phyloP scores from a whole-genome alignment of 2,329 filamentous ascomycete genomes.

The Arachnomyces sp. region DNA sequence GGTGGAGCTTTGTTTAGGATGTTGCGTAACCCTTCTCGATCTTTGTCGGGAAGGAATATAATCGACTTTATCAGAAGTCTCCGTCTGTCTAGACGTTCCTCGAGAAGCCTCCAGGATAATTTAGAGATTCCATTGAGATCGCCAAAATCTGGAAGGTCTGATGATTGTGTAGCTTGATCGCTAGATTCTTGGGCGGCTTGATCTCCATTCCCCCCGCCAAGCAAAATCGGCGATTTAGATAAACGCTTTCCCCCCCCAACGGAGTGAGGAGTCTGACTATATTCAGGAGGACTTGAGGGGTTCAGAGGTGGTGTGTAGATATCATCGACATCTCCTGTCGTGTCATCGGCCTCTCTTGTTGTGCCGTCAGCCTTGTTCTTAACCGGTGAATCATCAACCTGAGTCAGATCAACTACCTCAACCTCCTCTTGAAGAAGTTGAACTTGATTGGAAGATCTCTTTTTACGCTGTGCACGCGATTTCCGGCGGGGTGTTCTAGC shows the following conservation, averaged over 20 bases:
- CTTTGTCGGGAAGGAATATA: conserved; percentile 13
- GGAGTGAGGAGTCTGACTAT: conserved; percentile 5
- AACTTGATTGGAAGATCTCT: no score
- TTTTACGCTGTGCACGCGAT: no score
- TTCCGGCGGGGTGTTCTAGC: no score
- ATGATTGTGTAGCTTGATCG: not conserved
- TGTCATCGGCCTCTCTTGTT: not conserved
- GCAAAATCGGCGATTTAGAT: not conserved
- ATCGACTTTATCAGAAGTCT: conserved; percentile 27
- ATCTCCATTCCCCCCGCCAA: no score
- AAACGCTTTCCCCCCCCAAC: not conserved
- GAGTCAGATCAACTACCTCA: conserved; percentile 29
- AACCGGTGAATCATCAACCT: conserved; percentile 13
- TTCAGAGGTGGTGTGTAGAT: conserved; percentile 32
- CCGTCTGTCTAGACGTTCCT: conserved; percentile 30
- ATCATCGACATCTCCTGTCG: conserved; percentile 15
- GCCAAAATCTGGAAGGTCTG: conserved; percentile 13
- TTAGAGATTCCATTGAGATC: conserved; percentile 21
- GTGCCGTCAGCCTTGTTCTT: conserved; percentile 1
- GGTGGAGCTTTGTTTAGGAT: not conserved
- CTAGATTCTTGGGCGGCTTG: not conserved
- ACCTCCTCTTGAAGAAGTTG: conserved; percentile 2
- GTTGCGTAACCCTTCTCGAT: conserved; percentile 12
- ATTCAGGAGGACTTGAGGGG: conserved; percentile 12
- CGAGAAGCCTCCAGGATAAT: conserved; percentile 30